These are phyloP conservation scores for Posidonia oceanica DNA, from an alignment of 116 monocot genomes.

Conservation along the genomic window DNA sequence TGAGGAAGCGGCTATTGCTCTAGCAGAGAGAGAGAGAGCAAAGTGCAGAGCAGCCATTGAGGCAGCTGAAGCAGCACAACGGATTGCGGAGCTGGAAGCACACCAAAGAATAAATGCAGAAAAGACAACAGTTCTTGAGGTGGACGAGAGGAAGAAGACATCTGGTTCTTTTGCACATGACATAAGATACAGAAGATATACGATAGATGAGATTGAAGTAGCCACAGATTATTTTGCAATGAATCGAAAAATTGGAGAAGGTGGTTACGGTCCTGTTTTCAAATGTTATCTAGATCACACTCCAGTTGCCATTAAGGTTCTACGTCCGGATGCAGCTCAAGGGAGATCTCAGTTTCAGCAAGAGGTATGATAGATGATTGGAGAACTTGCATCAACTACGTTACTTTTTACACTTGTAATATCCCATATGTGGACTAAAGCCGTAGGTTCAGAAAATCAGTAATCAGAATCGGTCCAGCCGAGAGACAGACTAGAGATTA, in stretches of 20 bases:
- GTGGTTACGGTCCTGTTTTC: constrained; percentile 86
- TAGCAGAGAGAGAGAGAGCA: constrained; percentile 13
- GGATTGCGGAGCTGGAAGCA: constrained; percentile 11
- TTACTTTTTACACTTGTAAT: too few relatives aligned
- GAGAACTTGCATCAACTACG: too few relatives aligned
- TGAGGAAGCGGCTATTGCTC: constrained; percentile 12
- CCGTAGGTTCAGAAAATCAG: background rate
- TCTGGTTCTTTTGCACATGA: constrained; percentile 15
- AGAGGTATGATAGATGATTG: constrained; percentile 28
- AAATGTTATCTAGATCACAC: constrained; percentile 51
- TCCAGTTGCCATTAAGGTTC: constrained; percentile 66
- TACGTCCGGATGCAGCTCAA: constrained; percentile 45
- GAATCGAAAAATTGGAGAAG: constrained; percentile 63
- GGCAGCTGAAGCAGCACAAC: constrained; percentile 8
- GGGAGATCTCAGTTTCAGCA: constrained; percentile 71
- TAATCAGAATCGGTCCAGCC: too few relatives aligned
- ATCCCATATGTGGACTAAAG: too few relatives aligned
- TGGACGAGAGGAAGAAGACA: constrained; percentile 12
- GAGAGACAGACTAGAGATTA: too few relatives aligned
- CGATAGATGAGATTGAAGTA: constrained; percentile 39
- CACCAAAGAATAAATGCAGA: constrained; percentile 13
- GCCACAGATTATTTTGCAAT: constrained; percentile 56
- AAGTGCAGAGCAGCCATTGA: constrained; percentile 11
- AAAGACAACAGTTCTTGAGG: background rate
- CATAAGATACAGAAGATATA: constrained; percentile 37